These are phyloP conservation scores for Polyrhizophydium stewartii DNA, from an alignment of 371 early-diverging fungal species.

Conservation along the genomic window DNA sequence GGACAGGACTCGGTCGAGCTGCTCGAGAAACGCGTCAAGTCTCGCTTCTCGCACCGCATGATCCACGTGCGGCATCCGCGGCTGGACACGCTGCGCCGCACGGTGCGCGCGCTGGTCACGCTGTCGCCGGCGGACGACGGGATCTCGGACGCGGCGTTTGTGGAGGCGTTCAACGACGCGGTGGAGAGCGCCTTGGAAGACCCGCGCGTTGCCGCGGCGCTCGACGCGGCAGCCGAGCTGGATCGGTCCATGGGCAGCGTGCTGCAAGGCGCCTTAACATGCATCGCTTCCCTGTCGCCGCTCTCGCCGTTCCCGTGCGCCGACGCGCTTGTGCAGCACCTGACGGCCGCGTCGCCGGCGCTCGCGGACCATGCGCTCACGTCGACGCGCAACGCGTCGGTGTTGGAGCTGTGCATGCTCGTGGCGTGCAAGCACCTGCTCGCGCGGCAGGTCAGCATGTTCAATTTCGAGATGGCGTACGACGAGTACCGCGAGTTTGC, in stretches of 20 bases:
- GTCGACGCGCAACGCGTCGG: too few relatives aligned
- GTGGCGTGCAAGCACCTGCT: conserved; percentile 72
- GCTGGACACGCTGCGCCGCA: conserved; percentile 33
- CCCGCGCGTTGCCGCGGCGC: too few relatives aligned
- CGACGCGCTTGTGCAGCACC: too few relatives aligned
- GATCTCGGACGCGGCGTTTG: conserved; percentile 1
- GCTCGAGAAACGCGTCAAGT: conserved; percentile 92
- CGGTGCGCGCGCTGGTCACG: background rate
- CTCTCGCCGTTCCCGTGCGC: too few relatives aligned
- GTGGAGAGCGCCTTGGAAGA: too few relatives aligned
- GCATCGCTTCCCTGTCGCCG: too few relatives aligned
- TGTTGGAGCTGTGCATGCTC: conserved; percentile 76
- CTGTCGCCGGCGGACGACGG: conserved; percentile 10
- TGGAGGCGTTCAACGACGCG: conserved; percentile 12
- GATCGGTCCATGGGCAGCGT: too few relatives aligned
- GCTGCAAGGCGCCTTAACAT: too few relatives aligned
- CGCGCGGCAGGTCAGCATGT: conserved; percentile 58
- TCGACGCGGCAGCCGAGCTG: too few relatives aligned
- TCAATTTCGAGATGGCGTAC: conserved; percentile 93
- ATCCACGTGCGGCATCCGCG: conserved; percentile 62
- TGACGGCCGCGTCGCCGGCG: too few relatives aligned
- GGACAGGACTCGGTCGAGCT: conserved; percentile 72
- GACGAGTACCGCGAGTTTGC: conserved; percentile 84
- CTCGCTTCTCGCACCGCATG: conserved; percentile 86
- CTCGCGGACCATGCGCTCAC: too few relatives aligned